Evolutionary conservation across 768 basidiomycete genomes (phyloP).

Genomic region (Paxillus ammoniavirescens): DNA sequence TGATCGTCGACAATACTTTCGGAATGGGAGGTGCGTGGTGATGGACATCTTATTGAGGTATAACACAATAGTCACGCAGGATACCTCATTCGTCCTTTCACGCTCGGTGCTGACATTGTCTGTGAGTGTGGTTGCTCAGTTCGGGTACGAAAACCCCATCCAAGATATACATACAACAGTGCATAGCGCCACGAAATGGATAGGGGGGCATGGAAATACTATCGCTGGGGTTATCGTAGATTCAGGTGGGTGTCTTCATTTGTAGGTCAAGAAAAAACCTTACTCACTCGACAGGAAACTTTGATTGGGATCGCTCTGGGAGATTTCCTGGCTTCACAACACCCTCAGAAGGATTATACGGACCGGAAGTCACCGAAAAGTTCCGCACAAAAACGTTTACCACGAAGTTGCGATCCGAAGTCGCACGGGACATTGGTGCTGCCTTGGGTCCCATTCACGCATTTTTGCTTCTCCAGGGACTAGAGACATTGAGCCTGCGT

Average conservation of each 20-base stretch:
- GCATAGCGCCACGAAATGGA: conserved; percentile 85
- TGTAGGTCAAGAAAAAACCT: neutral
- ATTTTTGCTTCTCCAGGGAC: conserved; percentile 74
- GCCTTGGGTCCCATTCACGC: conserved; percentile 68
- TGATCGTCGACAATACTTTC: conserved; percentile 82
- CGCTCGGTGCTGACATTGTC: conserved; percentile 76
- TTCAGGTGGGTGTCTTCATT: conserved; percentile 39
- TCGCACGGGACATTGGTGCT: conserved; percentile 68
- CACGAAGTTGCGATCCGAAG: conserved; percentile 59
- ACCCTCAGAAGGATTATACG: conserved; percentile 77
- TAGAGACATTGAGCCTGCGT: conserved; percentile 74
- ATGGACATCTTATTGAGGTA: neutral
- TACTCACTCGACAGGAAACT: conserved; percentile 33
- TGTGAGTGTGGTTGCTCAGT: conserved; percentile 31
- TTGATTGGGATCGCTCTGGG: conserved; percentile 68
- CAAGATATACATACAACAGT: conserved; percentile 32
- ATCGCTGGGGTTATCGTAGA: conserved; percentile 78
- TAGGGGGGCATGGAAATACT: conserved; percentile 77
- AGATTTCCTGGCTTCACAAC: conserved; percentile 74
- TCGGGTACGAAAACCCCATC: neutral
- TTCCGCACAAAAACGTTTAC: conserved; percentile 68
- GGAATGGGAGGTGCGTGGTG: conserved; percentile 54
- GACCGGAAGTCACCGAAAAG: conserved; percentile 60
- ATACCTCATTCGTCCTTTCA: conserved; percentile 68
- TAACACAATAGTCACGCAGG: conserved; percentile 21